Conservation (phyloP, 2,329 filamentous ascomycete genomes). For the Xylaria sp. region DNA sequence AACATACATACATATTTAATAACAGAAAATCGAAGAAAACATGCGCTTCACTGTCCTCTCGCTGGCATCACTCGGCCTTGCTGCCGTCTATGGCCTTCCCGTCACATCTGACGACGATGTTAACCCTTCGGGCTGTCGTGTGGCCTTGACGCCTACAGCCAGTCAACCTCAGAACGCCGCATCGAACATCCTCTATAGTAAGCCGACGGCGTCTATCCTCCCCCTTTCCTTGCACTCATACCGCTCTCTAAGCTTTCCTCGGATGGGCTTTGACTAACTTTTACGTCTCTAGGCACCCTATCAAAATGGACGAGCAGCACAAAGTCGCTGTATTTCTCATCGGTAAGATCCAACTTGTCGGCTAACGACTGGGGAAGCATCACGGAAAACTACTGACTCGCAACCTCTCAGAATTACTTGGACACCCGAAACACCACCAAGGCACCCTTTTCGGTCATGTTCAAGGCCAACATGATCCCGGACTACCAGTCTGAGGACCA, state of each 20-base stretch:
- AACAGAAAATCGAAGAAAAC: neutral
- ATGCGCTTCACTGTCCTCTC: slow-evolving; percentile 29
- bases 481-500: slow-evolving; percentile 14
- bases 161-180: slow-evolving; percentile 29
- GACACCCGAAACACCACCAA: slow-evolving; percentile 29
- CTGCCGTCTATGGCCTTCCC: slow-evolving; percentile 25
- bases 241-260: too few relatives aligned
- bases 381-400: slow-evolving; percentile 16
- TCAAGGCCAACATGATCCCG: slow-evolving; percentile 30
- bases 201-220: neutral
- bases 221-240: neutral
- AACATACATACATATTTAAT: too few relatives aligned
- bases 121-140: slow-evolving; percentile 20
- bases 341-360: slow-evolving; percentile 21
- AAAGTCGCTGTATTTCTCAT: slow-evolving; percentile 22
- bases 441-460: slow-evolving; percentile 33
- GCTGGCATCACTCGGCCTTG: slow-evolving; percentile 26
- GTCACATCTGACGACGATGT: neutral
- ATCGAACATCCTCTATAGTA: slow-evolving; percentile 30
- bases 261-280: neutral
- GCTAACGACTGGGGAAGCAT: neutral
- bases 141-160: slow-evolving; percentile 23
- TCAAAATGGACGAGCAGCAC: slow-evolving; percentile 29
- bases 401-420: slow-evolving; percentile 23
- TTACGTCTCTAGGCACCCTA: slow-evolving; percentile 18